Conservation (phyloP, 495 filamentous ascomycete genomes). For the Talaromyces adpressus region DNA sequence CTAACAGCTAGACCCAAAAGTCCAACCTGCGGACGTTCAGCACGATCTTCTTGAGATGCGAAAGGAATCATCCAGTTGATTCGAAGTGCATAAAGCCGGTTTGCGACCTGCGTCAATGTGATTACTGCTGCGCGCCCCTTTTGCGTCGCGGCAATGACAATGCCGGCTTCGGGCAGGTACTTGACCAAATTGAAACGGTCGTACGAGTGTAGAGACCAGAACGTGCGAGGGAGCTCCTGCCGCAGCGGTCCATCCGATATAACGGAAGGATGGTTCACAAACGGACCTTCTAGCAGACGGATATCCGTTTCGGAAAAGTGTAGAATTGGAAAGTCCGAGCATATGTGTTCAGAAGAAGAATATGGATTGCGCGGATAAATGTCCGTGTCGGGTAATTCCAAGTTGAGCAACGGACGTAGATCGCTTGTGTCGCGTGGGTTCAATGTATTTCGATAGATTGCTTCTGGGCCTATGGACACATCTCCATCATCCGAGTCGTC, state of each 20-base stretch:
- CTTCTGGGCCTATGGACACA: not conserved
- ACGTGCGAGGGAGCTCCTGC: conserved; percentile 27
- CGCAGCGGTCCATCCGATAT: conserved; percentile 42
- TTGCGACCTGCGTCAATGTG: conserved; percentile 50
- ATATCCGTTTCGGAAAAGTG: conserved; percentile 54
- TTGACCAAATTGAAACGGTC: conserved; percentile 72
- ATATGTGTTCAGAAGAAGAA: conserved; percentile 12
- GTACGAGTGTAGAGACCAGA: conserved; percentile 32
- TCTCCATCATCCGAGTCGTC: not conserved
- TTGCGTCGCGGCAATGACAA: conserved; percentile 67
- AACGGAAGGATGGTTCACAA: conserved; percentile 36
- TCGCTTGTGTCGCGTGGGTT: not conserved
- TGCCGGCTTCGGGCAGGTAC: conserved; percentile 69
- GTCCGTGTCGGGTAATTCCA: not conserved
- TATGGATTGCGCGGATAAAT: not conserved
- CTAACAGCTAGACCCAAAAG: conserved; percentile 51
- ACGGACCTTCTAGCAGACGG: conserved; percentile 44
- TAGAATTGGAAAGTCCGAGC: conserved; percentile 38
- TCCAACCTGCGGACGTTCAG: conserved; percentile 33
- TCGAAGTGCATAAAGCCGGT: conserved; percentile 37
- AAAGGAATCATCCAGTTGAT: conserved; percentile 53
- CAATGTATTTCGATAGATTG: not conserved
- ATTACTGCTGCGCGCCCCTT: conserved; percentile 70
- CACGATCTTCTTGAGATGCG: conserved; percentile 33
- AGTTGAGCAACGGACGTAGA: not conserved